Evolutionary conservation across 768 basidiomycete species (phyloP).

Genomic region (Russula compacta): DNA sequence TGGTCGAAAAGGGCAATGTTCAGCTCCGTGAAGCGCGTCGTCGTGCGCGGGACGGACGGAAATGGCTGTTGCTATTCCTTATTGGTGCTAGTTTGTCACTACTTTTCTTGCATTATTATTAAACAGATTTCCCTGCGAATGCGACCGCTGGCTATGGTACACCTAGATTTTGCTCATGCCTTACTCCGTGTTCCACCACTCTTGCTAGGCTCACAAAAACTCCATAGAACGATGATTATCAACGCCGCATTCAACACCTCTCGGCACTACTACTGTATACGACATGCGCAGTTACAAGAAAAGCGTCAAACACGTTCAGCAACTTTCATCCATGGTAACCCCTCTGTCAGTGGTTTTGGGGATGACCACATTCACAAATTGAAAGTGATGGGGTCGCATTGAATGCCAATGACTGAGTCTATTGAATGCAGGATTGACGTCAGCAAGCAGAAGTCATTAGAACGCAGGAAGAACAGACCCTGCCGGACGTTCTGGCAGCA

Average conservation of each 20-base stretch:
- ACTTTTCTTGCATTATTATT: constrained; percentile 91
- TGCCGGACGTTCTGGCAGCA: background rate
- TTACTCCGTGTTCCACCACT: background rate
- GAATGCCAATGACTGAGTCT: background rate
- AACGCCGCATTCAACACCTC: background rate
- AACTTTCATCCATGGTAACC: background rate
- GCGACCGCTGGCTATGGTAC: background rate
- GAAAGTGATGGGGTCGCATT: background rate
- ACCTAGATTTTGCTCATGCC: background rate
- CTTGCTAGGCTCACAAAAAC: background rate
- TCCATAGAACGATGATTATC: background rate
- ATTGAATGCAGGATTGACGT: background rate
- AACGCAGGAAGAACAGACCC: background rate
- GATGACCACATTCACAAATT: background rate
- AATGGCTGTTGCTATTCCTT: constrained; percentile 88
- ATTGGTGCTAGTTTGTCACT: constrained; percentile 86
- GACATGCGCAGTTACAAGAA: background rate
- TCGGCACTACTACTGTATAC: background rate
- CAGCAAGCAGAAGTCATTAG: background rate
- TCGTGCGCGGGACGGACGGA: constrained; percentile 75
- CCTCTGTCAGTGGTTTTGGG: background rate
- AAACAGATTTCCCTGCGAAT: constrained; percentile 8
- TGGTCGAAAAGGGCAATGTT: constrained; percentile 81
- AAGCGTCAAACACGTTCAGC: background rate
- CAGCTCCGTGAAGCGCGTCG: constrained; percentile 86